Evolutionary conservation across 768 basidiomycete genomes (phyloP), one percentile per base, ranked within the genome.

Genomic region (Calocera viscosa): DNA sequence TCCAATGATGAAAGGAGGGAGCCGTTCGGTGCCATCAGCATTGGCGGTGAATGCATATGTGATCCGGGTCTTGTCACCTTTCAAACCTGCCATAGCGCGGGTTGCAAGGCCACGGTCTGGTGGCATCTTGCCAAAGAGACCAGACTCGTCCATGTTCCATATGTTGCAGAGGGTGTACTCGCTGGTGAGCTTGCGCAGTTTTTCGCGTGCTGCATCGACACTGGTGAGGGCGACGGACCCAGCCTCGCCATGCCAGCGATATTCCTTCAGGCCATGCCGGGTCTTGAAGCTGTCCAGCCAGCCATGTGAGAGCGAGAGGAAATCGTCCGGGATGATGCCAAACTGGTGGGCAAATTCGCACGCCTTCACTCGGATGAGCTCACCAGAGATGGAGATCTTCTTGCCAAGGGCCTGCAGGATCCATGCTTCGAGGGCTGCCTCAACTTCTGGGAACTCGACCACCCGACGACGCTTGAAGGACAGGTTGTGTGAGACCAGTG

Each of bases 381-480:
- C 74, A 0, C 77, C 76, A 39, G 72, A 80, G n/a, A 81, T 33
- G 0, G 72, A 17, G n/a, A 81, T 64, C 1, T 66, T 65, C 66
- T 77, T 72, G 0, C 33, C 38, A 74, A 75, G 75, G 17, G 75
- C 79, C 49, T 77, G 74, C n/a, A 69, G 70, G 7, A 78, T 72
- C 78, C 79, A 80, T 0, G 79, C 67, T 0, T 76, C 69, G 70
- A 79, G 41, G 76, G 78, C 77, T 28, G 78, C 73, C 0, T 68
- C 68, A 1, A 80, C 70, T 40, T 78, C 73, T 1, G 77, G 76
- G 41, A 77, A 74, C 38, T 75, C 64, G 1, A 72, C 76, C 43
- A 77, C 75, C 11, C 65, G 64, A 17, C 43, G 68, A 8, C 71
- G 73, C 60, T 78, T 68, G 33, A n/a, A 26, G 10, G 17, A 40